Conservation (phyloP, 2,329 filamentous ascomycete genomes). For the Ascomycota sp. region DNA sequence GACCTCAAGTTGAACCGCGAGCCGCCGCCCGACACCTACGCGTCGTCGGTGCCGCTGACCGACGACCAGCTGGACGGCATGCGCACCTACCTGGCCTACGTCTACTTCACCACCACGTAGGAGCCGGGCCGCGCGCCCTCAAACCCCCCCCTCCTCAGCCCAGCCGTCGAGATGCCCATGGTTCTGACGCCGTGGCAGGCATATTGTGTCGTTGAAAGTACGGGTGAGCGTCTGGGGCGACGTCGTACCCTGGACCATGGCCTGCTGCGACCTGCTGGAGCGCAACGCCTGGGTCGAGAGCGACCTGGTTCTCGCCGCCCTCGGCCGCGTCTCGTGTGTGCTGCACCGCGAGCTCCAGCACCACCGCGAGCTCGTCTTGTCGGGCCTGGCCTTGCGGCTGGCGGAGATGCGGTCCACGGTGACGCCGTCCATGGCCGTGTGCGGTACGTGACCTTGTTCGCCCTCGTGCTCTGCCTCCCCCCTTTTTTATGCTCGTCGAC, state of each 20-base stretch:
- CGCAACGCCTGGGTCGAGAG: constrained; percentile 13
- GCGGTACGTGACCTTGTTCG: constrained; percentile 5
- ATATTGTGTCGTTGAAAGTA: constrained; percentile 17
- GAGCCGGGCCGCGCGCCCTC: constrained; percentile 2
- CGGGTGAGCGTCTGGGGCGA: constrained; percentile 9
- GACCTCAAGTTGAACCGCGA: constrained; percentile 29
- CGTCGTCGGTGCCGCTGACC: background rate
- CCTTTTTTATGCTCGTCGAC: background rate
- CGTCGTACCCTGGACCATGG: constrained; percentile 22
- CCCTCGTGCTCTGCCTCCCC: too few species aligned
- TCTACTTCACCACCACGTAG: constrained; percentile 21
- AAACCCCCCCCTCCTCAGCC: too few species aligned
- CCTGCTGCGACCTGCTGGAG: constrained; percentile 24
- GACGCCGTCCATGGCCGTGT: constrained; percentile 3
- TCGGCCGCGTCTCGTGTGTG: constrained; percentile 20
- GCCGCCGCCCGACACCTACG: constrained; percentile 1
- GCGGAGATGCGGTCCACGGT: background rate
- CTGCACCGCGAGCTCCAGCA: constrained; percentile 15
- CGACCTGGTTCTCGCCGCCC: constrained; percentile 22
- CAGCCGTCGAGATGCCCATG: too few species aligned
- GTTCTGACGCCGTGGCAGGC: constrained; percentile 10
- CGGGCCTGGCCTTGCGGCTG: background rate
- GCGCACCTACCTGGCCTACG: constrained; percentile 24
- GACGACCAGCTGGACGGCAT: constrained; percentile 18
- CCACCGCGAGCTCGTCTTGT: background rate